Conservation (phyloP, 2,329 filamentous ascomycete genomes). For the Penicillium glabrum region DNA sequence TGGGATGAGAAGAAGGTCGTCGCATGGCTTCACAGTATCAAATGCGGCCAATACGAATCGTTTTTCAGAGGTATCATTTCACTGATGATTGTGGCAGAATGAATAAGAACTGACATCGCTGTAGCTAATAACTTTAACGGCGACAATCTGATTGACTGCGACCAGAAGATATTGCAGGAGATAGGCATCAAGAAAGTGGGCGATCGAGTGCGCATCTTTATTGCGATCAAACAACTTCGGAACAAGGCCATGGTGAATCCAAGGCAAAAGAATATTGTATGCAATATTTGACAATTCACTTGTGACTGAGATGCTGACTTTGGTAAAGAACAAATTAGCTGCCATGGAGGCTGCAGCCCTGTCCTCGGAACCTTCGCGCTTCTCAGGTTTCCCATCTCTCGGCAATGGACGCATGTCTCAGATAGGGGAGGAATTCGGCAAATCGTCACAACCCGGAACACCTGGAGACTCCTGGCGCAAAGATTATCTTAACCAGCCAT, state of each 20-base stretch:
- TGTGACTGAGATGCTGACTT: slow-evolving; percentile 13
- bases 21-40: slow-evolving; percentile 86
- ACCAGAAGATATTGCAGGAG: slow-evolving; percentile 93
- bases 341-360: slow-evolving; percentile 68
- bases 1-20: slow-evolving; percentile 93
- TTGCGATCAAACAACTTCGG: slow-evolving; percentile 79
- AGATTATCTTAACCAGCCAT: slow-evolving; percentile 56
- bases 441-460: slow-evolving; percentile 62
- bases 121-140: slow-evolving; percentile 91
- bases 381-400: slow-evolving; percentile 52
- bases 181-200: slow-evolving; percentile 98
- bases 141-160: slow-evolving; percentile 93
- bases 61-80: slow-evolving; percentile 65
- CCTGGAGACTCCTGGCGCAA: slow-evolving; percentile 48
- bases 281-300: slow-evolving; percentile 22
- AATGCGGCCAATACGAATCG: slow-evolving; percentile 90
- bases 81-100: background rate
- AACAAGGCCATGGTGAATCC: slow-evolving; percentile 74
- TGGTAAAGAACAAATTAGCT: slow-evolving; percentile 73
- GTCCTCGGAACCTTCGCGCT: slow-evolving; percentile 65
- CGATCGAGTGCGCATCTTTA: slow-evolving; percentile 86
- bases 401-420: slow-evolving; percentile 63
- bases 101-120: slow-evolving; percentile 13
- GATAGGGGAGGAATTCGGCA: slow-evolving; percentile 49
- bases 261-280: slow-evolving; percentile 81